Conservation (phyloP, 768 basidiomycete genomes). For the Leucogyrophana mollusca region DNA sequence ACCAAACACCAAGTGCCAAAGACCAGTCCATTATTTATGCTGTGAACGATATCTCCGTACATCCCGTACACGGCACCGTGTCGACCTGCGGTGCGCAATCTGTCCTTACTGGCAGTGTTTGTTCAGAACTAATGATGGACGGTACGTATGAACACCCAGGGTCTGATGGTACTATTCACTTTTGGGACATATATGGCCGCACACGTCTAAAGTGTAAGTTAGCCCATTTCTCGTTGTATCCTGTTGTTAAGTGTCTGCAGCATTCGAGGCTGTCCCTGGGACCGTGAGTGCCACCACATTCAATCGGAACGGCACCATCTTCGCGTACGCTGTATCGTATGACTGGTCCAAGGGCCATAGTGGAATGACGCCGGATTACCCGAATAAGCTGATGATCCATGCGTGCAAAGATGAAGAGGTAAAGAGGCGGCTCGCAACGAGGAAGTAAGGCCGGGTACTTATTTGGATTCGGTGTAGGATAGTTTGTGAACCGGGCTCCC, state of each 20-base stretch:
- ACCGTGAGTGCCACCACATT: constrained; percentile 82
- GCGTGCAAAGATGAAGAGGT: constrained; percentile 88
- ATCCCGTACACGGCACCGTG: constrained; percentile 82
- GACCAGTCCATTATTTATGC: constrained; percentile 73
- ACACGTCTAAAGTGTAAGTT: constrained; percentile 84
- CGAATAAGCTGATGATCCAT: constrained; percentile 83
- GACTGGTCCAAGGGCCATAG: constrained; percentile 94
- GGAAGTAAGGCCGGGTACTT: constrained; percentile 24
- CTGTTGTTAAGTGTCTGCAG: neutral
- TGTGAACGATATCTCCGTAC: constrained; percentile 86
- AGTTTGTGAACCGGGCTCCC: no score
- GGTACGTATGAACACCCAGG: constrained; percentile 36
- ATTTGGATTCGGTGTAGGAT: no score
- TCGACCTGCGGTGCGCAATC: constrained; percentile 63
- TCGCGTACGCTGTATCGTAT: constrained; percentile 91
- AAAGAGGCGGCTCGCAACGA: constrained; percentile 53
- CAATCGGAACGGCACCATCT: constrained; percentile 85
- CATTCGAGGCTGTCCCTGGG: constrained; percentile 67
- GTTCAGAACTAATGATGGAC: neutral
- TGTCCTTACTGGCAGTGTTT: constrained; percentile 1
- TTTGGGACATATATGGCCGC: constrained; percentile 93
- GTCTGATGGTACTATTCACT: constrained; percentile 84
- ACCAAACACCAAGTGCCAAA: constrained; percentile 52
- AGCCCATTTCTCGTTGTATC: neutral
- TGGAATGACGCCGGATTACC: constrained; percentile 67